phyloP scores from a whole-genome alignment of 495 filamentous ascomycete genomes.

The Trichoderma parareesei region DNA sequence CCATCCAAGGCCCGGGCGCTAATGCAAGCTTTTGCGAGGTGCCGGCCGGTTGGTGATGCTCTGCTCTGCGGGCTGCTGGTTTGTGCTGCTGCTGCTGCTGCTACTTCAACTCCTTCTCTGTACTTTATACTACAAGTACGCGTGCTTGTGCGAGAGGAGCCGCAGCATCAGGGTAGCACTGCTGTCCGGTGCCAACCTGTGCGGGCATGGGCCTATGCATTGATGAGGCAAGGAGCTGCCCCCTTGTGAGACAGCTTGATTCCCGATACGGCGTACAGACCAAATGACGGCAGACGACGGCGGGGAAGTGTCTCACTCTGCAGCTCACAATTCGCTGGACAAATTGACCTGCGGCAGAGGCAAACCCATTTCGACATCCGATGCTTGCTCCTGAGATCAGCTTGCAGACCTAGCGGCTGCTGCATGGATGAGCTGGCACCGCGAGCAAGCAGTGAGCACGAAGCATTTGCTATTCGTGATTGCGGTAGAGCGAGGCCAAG shows the following conservation, averaged over 20 bases:
- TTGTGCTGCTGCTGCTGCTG: no score
- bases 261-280: neutral
- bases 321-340: neutral
- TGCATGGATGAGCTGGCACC: constrained; percentile 8
- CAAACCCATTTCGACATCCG: neutral
- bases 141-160: neutral
- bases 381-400: neutral
- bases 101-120: no score
- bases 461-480: neutral
- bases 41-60: neutral
- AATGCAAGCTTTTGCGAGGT: constrained; percentile 1
- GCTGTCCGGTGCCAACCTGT: neutral
- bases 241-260: constrained; percentile 2
- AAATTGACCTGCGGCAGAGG: neutral
- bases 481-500: neutral
- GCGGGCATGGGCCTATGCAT: neutral
- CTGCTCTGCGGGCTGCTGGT: neutral
- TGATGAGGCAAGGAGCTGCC: neutral
- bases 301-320: constrained; percentile 5
- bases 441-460: neutral
- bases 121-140: no score
- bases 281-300: neutral
- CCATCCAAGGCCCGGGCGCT: neutral
- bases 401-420: neutral
- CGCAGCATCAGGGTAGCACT: neutral